A percentile compares a stretch with the other conserved stretches of the same genome.
phyloP scores from a whole-genome alignment of 441 rosid species.

The Isatis lusitanica region DNA sequence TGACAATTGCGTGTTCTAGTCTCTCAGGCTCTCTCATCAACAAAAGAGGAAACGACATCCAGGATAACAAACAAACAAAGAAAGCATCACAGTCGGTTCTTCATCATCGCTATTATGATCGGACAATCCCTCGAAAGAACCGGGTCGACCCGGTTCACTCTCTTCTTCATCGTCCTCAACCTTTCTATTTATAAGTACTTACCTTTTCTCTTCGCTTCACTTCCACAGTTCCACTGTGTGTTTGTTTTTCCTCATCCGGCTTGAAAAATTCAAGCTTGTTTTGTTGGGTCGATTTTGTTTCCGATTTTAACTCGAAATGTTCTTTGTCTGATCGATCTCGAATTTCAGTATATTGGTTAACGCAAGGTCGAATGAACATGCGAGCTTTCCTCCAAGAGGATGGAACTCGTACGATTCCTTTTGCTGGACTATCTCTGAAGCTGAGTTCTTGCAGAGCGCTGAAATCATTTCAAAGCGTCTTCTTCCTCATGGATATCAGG shows the following conservation, averaged over 20 bases:
- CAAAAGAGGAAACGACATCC: not conserved
- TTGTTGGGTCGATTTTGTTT: not conserved
- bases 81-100: not conserved
- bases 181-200: constrained; percentile 29
- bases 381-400: constrained; percentile 85
- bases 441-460: constrained; percentile 78
- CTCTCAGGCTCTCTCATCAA: constrained; percentile 6
- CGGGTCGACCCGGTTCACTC: constrained; percentile 24
- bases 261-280: constrained; percentile 8
- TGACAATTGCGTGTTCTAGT: not conserved
- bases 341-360: constrained; percentile 47
- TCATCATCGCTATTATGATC: constrained; percentile 29
- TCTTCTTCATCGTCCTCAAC: constrained; percentile 22
- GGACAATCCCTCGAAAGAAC: not conserved
- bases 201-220: not conserved
- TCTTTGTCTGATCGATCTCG: not conserved
- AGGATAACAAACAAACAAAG: not conserved
- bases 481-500: constrained; percentile 73
- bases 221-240: not conserved
- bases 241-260: not conserved
- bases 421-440: constrained; percentile 83
- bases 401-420: constrained; percentile 96
- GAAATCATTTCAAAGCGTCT: constrained; percentile 64
- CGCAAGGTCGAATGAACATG: constrained; percentile 36
- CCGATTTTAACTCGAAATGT: not conserved